Conservation (phyloP, 208 protist genomes). For the Trypanosoma scelopori region DNA sequence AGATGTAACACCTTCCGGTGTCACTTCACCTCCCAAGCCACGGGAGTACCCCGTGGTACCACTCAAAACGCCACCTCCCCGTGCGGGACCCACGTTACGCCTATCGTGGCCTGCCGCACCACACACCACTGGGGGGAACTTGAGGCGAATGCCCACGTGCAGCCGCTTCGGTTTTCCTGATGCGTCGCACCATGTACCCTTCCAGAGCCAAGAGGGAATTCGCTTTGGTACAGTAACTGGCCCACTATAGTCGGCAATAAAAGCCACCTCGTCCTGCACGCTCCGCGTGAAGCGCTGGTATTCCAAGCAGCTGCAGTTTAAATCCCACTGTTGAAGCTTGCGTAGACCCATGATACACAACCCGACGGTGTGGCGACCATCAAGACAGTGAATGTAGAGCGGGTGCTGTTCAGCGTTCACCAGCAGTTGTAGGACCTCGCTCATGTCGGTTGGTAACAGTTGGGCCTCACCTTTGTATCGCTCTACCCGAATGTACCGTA, state of each 20-base stretch:
- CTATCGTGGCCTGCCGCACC: background rate
- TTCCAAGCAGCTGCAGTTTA: constrained; percentile 49
- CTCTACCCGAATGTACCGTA: constrained; percentile 73
- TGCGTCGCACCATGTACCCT: constrained; percentile 29
- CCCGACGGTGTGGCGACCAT: constrained; percentile 75
- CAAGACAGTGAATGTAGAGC: constrained; percentile 87
- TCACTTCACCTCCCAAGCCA: background rate
- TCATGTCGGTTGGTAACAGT: constrained; percentile 74
- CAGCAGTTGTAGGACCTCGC: constrained; percentile 56
- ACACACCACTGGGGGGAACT: constrained; percentile 21
- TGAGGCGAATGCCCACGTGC: constrained; percentile 37
- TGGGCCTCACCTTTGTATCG: constrained; percentile 83
- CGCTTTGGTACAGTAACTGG: constrained; percentile 53
- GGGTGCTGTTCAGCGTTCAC: constrained; percentile 63
- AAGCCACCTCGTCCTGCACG: constrained; percentile 64
- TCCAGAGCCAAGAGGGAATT: constrained; percentile 67
- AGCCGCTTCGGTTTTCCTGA: constrained; percentile 22
- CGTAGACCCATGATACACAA: constrained; percentile 77
- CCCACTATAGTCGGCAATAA: constrained; percentile 75
- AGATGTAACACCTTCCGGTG: background rate
- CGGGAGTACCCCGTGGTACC: background rate
- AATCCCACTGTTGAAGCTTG: constrained; percentile 76
- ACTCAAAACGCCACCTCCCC: background rate
- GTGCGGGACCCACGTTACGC: background rate
- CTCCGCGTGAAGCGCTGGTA: constrained; percentile 61